phyloP scores from a whole-genome alignment of 768 basidiomycete species.

The Pulveroboletus sp. region DNA sequence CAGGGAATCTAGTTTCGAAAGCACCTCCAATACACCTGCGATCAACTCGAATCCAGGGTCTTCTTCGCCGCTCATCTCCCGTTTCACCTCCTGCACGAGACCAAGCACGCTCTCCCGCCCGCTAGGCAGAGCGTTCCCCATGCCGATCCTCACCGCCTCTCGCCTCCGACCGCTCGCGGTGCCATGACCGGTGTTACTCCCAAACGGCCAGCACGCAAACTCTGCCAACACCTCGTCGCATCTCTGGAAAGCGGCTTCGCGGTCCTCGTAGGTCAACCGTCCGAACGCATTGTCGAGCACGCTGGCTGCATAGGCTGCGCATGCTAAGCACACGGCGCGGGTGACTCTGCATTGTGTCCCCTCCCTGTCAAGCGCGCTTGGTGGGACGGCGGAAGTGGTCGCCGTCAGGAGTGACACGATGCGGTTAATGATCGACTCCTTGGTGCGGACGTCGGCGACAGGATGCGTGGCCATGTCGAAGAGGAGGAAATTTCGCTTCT shows the following conservation, averaged over 20 bases:
- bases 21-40: slow-evolving; percentile 88
- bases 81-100: slow-evolving; percentile 66
- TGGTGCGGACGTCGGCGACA: slow-evolving; percentile 87
- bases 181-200: slow-evolving; percentile 33
- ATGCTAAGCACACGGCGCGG: slow-evolving; percentile 82
- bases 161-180: slow-evolving; percentile 39
- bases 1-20: slow-evolving; percentile 83
- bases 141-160: slow-evolving; percentile 47
- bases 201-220: slow-evolving; percentile 90
- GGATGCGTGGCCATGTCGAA: slow-evolving; percentile 99
- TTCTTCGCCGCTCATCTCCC: slow-evolving; percentile 67
- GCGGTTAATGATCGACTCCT: slow-evolving; percentile 78
- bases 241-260: slow-evolving; percentile 89
- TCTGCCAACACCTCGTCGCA: slow-evolving; percentile 94
- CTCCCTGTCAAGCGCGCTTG: slow-evolving; percentile 68
- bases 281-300: slow-evolving; percentile 94
- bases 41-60: slow-evolving; percentile 89
- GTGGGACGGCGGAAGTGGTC: slow-evolving; percentile 76
- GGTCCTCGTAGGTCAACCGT: slow-evolving; percentile 83
- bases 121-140: slow-evolving; percentile 47
- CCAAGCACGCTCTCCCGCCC: slow-evolving; percentile 70
- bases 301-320: slow-evolving; percentile 90
- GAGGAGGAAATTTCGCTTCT: slow-evolving; percentile 96
- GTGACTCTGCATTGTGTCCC: slow-evolving; percentile 75
- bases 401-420: slow-evolving; percentile 76